Evolutionary conservation across 768 basidiomycete species (phyloP), one percentile per base, ranked within the genome.

Genomic region (Boletus rufocinnamomeus): DNA sequence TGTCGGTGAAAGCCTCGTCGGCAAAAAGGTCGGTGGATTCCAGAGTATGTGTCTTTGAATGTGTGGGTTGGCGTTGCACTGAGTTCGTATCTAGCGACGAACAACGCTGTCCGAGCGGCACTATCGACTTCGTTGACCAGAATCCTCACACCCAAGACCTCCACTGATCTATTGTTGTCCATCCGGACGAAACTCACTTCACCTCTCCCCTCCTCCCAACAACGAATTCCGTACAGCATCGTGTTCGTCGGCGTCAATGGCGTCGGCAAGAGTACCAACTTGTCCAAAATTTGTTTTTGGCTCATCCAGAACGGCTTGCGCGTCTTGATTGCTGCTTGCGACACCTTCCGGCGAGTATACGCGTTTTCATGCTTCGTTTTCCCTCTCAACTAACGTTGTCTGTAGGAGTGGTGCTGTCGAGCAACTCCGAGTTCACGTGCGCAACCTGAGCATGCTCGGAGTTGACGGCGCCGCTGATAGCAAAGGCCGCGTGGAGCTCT

Each of bases 201-300:
- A 0, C 84, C 88, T 21, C 72, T 93, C 28, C 76, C 89, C 3
- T 87, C 91, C 10, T 84, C 84, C 32, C 87, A 89, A 67, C 88
- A 88, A 66, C 84, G 90, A 11, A 79, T 86, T 66, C 96, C 96
- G 0, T 98, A 98, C 74, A 87, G 86, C 66, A 91, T 99, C 66
- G 88, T 94, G 0, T 99, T 99, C 71, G 95, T 98, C 44, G 97
- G 97, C 17, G 97, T 99, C 38, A 99, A 99, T 68, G 97, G 97
- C 27, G 97, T 99, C 27, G 97, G 97, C 35, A 99, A 99, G 79
- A 96, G 93, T 66, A 98, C 97, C 7, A 99, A 98, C 74, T 76
- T 99, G 43, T 92, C 90, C 44, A 99, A 99, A 78, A 96, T 99
- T 50, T 95, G 94, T 75, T 99, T 98, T 77, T 99, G 97, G 97